These are phyloP conservation scores for Pluteus cervinus DNA, from an alignment of 768 basidiomycete genomes.

Conservation along the genomic window DNA sequence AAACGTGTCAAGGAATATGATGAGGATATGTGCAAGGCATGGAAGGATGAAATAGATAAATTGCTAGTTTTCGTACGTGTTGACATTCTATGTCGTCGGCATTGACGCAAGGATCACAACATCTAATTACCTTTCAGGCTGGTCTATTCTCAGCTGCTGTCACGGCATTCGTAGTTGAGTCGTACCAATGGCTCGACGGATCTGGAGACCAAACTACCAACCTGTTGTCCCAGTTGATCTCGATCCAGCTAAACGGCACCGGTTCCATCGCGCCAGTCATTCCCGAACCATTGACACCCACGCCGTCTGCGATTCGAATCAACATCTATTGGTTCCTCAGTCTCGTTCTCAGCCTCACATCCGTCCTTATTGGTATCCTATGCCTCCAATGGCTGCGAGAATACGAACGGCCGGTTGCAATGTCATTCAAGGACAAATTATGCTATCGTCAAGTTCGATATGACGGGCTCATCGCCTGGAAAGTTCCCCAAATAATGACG, in stretches of 20 bases:
- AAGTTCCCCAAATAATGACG: not conserved
- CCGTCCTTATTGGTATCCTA: constrained; percentile 20
- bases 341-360: constrained; percentile 18
- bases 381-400: constrained; percentile 20
- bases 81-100: no score
- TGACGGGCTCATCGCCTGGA: constrained; percentile 10
- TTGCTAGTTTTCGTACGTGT: constrained; percentile 15
- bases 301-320: constrained; percentile 15
- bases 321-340: constrained; percentile 26
- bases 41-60: constrained; percentile 14
- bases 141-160: constrained; percentile 36
- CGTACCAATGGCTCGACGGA: constrained; percentile 24
- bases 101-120: no score
- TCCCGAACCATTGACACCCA: constrained; percentile 7
- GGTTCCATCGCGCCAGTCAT: constrained; percentile 6
- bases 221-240: constrained; percentile 10
- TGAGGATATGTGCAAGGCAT: constrained; percentile 8
- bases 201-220: constrained; percentile 20
- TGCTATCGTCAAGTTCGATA: constrained; percentile 14
- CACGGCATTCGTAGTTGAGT: constrained; percentile 31
- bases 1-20: not conserved
- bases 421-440: constrained; percentile 11
- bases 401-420: constrained; percentile 11
- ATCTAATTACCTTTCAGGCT: no score
- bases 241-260: not conserved